Base-by-base conservation (phyloP, 202 grass and related monocot species). In the Cymbopogon flexuosus region DNA sequence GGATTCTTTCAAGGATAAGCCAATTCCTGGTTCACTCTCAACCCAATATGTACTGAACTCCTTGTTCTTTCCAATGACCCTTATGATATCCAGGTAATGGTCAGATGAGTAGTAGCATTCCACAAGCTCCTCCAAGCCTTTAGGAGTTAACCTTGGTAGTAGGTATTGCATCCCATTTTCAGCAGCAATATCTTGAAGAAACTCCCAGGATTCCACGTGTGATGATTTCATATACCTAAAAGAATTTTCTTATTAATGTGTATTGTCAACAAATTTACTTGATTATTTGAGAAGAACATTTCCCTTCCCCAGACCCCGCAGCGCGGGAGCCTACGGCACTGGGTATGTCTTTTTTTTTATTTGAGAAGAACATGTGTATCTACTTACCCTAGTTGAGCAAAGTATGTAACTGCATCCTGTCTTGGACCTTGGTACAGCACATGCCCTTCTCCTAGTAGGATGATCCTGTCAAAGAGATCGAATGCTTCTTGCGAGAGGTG, bases 1-100 rank as follows among this genome's bases (percentile, higher is more conserved):
- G 52, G 70, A 23, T 65, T 73, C 62, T 61, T 49, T 75, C 58
- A 83, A 4, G 61, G 70, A 83, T 35, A 83, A 27, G 18, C 59
- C 70, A 0, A 83, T 83, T 73, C 80, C 80, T 51, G 80, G 80
- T 43, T 74, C 57, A 37, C 80, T 83, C 33, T 75, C 80, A 30
- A 83, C 70, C 70, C 80, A 83, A 4, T 83, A 83, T 75, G 57
- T 83, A 73, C n/a, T 70, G 19, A 51, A 63, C 41, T 74, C 70
- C 10, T 39, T 73, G 13, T 45, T 75, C 69, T 27, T 65, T 16
- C 29, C 59, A 83, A 75, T 83, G 21, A 83, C 27, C 41, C 80
- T 63, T 37, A 83, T 13, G 29, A 65, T 29, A 75, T 83, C 80
- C 43, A 75, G 41, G 69, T 83, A 65, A 65, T 83, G 58, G 54